These are phyloP conservation scores for Dioszegia hungarica DNA, from an alignment of 768 basidiomycete species.

Conservation along the genomic window DNA sequence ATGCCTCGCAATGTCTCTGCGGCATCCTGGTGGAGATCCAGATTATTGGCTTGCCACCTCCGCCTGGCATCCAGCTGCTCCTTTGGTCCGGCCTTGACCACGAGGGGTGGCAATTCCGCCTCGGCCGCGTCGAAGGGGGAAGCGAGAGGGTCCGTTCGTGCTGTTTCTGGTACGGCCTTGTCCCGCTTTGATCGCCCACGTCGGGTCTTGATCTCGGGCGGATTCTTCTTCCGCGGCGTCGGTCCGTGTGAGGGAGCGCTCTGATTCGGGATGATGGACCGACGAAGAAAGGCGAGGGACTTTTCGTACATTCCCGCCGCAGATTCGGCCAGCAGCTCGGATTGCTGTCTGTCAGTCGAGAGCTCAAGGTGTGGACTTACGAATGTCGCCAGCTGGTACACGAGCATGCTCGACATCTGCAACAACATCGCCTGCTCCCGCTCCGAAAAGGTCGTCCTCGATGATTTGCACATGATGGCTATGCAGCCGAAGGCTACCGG, in stretches of 20 bases:
- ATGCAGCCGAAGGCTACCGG: conserved; percentile 33
- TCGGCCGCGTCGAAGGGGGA: background rate
- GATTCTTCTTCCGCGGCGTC: background rate
- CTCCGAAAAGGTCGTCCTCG: conserved; percentile 24
- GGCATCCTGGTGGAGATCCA: conserved; percentile 24
- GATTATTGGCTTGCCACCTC: conserved; percentile 13
- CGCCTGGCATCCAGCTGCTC: conserved; percentile 23
- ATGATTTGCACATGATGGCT: conserved; percentile 20
- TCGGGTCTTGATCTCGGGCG: background rate
- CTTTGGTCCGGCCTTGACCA: conserved; percentile 28
- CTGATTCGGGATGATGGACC: conserved; percentile 19
- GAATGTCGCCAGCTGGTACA: conserved; percentile 38
- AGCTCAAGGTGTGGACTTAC: conserved; percentile 11
- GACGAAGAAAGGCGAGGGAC: conserved; percentile 28
- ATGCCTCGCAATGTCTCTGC: conserved; percentile 29
- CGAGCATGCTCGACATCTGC: conserved; percentile 42
- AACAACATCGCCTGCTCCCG: conserved; percentile 26
- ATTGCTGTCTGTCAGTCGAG: conserved; percentile 22
- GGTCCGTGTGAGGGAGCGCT: background rate
- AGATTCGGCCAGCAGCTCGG: conserved; percentile 32
- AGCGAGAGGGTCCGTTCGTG: background rate
- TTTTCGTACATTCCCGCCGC: conserved; percentile 30
- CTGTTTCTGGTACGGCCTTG: background rate
- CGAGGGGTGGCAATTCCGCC: background rate
- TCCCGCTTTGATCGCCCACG: background rate